A percentile compares a stretch with the other conserved stretches of the same genome.
These are phyloP conservation scores for Logfia minima DNA, from an alignment of 129 eudicot species.

Conservation along the genomic window DNA sequence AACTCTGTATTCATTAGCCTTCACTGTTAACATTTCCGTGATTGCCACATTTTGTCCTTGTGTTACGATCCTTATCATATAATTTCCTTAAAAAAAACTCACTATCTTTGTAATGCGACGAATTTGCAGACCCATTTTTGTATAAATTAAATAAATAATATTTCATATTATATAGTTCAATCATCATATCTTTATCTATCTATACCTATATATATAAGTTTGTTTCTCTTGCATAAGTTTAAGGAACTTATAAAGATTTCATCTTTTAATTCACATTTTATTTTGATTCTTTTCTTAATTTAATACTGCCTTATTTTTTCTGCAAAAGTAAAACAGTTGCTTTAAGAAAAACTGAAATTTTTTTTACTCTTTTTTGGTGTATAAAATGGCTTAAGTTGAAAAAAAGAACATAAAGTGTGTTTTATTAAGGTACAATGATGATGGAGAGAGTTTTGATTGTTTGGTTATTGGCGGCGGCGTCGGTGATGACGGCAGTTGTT, in stretches of 20 bases:
- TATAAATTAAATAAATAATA: neutral
- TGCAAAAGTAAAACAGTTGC: conserved; percentile 37
- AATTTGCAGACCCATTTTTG: conserved; percentile 5
- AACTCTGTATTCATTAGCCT: conserved; percentile 11
- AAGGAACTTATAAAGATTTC: conserved; percentile 20
- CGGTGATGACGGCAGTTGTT: conserved; percentile 29
- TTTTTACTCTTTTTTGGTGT: neutral
- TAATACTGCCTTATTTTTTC: conserved; percentile 9
- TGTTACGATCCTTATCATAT: conserved; percentile 30
- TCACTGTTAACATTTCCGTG: conserved; percentile 29
- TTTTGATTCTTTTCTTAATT: conserved; percentile 28
- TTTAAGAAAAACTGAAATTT: conserved; percentile 21
- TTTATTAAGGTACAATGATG: neutral
- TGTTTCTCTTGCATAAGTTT: conserved; percentile 1
- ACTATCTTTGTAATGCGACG: conserved; percentile 33
- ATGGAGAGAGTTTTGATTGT: conserved; percentile 32
- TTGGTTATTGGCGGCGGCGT: conserved; percentile 34
- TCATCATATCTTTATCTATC: neutral
- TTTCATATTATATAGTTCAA: neutral
- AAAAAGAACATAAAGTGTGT: neutral
- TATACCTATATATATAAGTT: conserved; percentile 3
- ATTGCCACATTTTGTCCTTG: conserved; percentile 38
- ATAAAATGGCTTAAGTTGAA: conserved; percentile 4
- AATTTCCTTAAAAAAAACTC: conserved; percentile 17
- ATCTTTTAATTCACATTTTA: conserved; percentile 33